These are phyloP conservation scores for Globisporangium acanthophoron DNA, from an alignment of 352 stramenopile genomes.

Conservation along the genomic window DNA sequence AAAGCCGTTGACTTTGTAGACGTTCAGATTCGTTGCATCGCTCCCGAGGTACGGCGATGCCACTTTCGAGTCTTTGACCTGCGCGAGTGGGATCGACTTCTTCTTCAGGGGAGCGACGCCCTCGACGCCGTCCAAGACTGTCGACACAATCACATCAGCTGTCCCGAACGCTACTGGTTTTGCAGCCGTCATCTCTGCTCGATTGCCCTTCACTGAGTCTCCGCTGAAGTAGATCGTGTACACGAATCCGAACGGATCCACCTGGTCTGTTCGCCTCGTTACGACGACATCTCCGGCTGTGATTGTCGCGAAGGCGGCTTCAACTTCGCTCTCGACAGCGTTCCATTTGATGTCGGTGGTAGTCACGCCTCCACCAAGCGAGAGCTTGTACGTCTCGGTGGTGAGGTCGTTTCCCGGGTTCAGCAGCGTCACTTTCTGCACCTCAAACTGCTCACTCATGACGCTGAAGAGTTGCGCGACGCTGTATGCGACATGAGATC, in stretches of 20 bases:
- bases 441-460: slow-evolving; percentile 60
- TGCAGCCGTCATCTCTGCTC: slow-evolving; percentile 19
- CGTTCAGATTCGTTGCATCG: slow-evolving; percentile 21
- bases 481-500: slow-evolving; percentile 40
- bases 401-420: slow-evolving; percentile 41
- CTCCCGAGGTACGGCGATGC: slow-evolving; percentile 31
- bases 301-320: slow-evolving; percentile 22
- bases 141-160: slow-evolving; percentile 25
- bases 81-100: slow-evolving; percentile 51
- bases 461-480: slow-evolving; percentile 70
- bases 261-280: slow-evolving; percentile 34
- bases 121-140: slow-evolving; percentile 25
- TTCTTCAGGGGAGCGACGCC: slow-evolving; percentile 21
- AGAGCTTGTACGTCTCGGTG: slow-evolving; percentile 34
- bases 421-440: slow-evolving; percentile 48
- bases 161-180: slow-evolving; percentile 22
- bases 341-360: slow-evolving; percentile 54
- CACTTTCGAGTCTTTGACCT: slow-evolving; percentile 16
- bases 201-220: slow-evolving; percentile 28
- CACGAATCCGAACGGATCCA: slow-evolving; percentile 45
- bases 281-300: slow-evolving; percentile 42
- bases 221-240: slow-evolving; percentile 79
- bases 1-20: slow-evolving; percentile 80
- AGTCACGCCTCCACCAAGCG: slow-evolving; percentile 13
- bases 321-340: slow-evolving; percentile 37